phyloP scores from a whole-genome alignment of 768 basidiomycete genomes.

The Leccinellum luteum region DNA sequence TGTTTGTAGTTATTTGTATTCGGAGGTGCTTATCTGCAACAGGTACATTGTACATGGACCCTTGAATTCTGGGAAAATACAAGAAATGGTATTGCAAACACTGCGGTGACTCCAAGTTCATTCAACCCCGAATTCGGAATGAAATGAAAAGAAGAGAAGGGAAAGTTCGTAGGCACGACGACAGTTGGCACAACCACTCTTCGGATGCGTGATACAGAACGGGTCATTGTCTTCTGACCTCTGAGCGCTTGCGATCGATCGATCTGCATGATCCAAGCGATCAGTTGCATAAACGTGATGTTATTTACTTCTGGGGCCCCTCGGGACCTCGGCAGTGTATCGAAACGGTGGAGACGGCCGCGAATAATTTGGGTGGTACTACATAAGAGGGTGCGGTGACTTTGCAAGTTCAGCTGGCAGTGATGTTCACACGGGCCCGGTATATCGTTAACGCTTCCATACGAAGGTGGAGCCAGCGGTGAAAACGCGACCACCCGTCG shows the following conservation, averaged over 20 bases:
- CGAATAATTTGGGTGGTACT: neutral
- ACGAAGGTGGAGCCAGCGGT: neutral
- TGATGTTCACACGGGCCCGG: neutral
- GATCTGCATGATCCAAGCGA: neutral
- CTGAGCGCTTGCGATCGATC: constrained; percentile 1
- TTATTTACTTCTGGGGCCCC: neutral
- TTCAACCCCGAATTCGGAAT: constrained; percentile 2
- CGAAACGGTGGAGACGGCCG: neutral
- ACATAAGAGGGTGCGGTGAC: neutral
- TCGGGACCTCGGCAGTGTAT: constrained; percentile 13
- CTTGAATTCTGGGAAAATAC: neutral
- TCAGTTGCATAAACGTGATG: neutral
- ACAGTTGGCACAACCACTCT: neutral
- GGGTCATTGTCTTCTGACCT: neutral
- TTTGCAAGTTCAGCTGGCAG: neutral
- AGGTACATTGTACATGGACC: neutral
- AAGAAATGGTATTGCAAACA: neutral
- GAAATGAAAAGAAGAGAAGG: constrained; percentile 2
- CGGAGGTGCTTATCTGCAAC: neutral
- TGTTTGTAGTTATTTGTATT: constrained; percentile 7
- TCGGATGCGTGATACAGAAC: neutral
- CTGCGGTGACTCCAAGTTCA: neutral
- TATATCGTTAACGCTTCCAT: neutral
- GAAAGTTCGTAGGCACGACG: constrained; percentile 7
- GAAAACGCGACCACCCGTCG: neutral